phyloP scores from a whole-genome alignment of 345 rosid genomes.

The Brassica cretica region DNA sequence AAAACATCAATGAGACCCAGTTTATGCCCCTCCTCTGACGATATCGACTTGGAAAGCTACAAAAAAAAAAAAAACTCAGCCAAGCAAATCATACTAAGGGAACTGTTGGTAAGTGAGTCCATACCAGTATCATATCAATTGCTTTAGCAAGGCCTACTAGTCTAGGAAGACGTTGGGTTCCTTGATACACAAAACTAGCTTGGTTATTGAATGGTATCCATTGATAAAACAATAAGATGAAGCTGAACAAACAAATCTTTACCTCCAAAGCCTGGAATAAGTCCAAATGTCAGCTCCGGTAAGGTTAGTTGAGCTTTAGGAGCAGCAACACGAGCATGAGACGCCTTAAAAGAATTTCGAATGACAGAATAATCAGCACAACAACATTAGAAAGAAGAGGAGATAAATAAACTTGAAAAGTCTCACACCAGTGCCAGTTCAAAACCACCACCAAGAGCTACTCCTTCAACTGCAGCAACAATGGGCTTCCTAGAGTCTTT shows the following conservation, averaged over 20 bases:
- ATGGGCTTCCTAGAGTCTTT: constrained; percentile 85
- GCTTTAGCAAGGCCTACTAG: constrained; percentile 86
- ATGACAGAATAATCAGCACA: constrained; percentile 11
- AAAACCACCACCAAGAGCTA: constrained; percentile 98
- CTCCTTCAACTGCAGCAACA: constrained; percentile 94
- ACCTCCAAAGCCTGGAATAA: constrained; percentile 99
- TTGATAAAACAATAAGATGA: background rate
- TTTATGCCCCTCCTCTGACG: constrained; percentile 79
- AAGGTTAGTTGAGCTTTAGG: constrained; percentile 79
- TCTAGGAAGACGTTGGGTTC: constrained; percentile 97
- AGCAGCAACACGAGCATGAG: constrained; percentile 85
- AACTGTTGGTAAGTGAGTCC: background rate
- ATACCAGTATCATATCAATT: constrained; percentile 88
- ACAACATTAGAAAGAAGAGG: background rate
- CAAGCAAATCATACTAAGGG: constrained; percentile 11
- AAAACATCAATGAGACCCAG: constrained; percentile 85
- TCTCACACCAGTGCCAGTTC: constrained; percentile 79
- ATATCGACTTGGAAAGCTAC: constrained; percentile 83
- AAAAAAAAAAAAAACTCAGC: constrained; percentile 27
- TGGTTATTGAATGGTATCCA: background rate
- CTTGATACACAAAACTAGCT: constrained; percentile 43
- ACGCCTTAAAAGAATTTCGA: constrained; percentile 50
- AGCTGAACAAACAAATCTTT: constrained; percentile 24
- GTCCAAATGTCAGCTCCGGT: constrained; percentile 89
- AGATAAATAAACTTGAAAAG: constrained; percentile 5